Conservation (phyloP, 768 basidiomycete species). For the Pleurotus sapidus region DNA sequence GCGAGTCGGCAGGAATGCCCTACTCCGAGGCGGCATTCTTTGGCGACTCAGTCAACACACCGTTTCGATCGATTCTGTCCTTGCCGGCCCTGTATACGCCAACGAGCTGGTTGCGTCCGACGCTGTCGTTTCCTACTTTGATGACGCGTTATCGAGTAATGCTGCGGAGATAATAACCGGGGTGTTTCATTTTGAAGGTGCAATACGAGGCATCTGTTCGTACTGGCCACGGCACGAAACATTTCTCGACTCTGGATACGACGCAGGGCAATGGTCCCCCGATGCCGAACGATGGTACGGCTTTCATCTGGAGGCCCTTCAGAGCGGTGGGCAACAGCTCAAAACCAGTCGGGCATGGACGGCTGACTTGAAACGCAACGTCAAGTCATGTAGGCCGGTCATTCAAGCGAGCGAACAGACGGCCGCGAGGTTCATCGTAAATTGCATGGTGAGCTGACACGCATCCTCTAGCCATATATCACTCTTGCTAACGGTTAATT, state of each 20-base stretch:
- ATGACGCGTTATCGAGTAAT: background rate
- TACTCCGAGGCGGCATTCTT: background rate
- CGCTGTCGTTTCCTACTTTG: background rate
- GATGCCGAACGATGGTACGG: background rate
- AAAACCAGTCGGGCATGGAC: too few relatives aligned
- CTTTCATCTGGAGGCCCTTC: too few relatives aligned
- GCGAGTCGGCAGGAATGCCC: background rate
- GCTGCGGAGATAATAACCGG: background rate
- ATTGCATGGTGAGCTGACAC: too few relatives aligned
- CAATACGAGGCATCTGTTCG: too few relatives aligned
- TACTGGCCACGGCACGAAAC: too few relatives aligned
- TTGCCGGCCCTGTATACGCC: background rate
- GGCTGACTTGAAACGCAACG: too few relatives aligned
- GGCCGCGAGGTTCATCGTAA: too few relatives aligned
- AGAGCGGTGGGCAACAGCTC: too few relatives aligned
- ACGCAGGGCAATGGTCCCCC: background rate
- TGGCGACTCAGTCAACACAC: background rate
- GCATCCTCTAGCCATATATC: too few relatives aligned
- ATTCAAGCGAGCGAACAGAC: too few relatives aligned
- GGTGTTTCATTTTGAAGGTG: background rate
- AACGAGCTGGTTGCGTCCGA: background rate
- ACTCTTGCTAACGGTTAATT: too few relatives aligned
- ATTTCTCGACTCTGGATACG: background rate
- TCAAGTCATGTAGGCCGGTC: too few relatives aligned
- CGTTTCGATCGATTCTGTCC: background rate